phyloP scores from a whole-genome alignment of 352 stramenopile genomes.

The Pythium monospermum region DNA sequence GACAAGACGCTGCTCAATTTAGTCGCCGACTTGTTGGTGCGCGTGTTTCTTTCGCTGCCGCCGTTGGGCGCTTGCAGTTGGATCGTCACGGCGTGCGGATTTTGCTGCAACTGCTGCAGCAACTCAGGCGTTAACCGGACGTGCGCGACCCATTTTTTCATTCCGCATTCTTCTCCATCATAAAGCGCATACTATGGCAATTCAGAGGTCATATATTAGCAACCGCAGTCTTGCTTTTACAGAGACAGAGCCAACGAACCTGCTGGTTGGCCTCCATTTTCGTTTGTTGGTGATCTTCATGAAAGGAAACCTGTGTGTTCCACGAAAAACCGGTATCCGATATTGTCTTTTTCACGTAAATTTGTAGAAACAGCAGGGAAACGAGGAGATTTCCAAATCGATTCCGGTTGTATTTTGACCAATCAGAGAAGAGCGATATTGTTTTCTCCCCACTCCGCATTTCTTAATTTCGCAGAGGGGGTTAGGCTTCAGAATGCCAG shows the following conservation, averaged over 20 bases:
- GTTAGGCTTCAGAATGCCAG: too few species aligned
- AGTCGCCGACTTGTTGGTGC: background rate
- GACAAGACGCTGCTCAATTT: slow-evolving; percentile 54
- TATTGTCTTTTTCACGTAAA: too few species aligned
- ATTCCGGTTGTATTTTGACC: too few species aligned
- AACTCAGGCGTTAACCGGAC: slow-evolving; percentile 75
- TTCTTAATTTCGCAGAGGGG: too few species aligned
- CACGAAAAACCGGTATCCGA: background rate
- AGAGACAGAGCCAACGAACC: too few species aligned
- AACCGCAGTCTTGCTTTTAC: too few species aligned
- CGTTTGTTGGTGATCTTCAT: too few species aligned
- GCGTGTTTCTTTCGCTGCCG: slow-evolving; percentile 22
- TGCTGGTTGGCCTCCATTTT: slow-evolving; percentile 9
- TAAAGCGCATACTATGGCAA: slow-evolving; percentile 61
- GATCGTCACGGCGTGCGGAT: slow-evolving; percentile 23
- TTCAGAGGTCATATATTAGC: background rate
- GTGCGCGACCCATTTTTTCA: slow-evolving; percentile 53
- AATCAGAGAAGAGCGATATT: too few species aligned
- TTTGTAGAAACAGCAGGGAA: too few species aligned
- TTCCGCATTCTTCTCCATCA: slow-evolving; percentile 32
- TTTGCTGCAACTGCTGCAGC: slow-evolving; percentile 46
- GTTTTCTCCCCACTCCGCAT: too few species aligned
- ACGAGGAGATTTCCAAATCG: too few species aligned
- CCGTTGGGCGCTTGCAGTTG: slow-evolving; percentile 27
- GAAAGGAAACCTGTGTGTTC: too few species aligned